Percentiles rank a stretch among this genome's conserved stretches.
Evolutionary conservation across 352 stramenopile species (phyloP).

Genomic region (Globisporangium spinosum): DNA sequence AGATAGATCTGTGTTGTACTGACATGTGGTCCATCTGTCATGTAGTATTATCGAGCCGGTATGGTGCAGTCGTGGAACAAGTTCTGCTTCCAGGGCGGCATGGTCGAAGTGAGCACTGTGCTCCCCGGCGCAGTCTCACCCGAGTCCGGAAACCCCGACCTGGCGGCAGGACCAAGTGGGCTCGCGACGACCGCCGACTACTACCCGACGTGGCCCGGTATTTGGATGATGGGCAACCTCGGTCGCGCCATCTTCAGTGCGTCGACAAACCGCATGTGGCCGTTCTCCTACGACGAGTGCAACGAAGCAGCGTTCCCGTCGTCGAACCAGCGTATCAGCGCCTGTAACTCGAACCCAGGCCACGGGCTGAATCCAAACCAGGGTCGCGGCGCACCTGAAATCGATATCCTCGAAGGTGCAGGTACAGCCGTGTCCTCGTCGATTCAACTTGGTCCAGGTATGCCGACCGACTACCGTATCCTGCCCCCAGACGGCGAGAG

Average conservation of each 20-base stretch:
- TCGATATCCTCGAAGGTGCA: conserved; percentile 92
- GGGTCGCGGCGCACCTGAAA: conserved; percentile 92
- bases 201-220: conserved; percentile 90
- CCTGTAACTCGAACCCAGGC: conserved; percentile 90
- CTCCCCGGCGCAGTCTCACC: conserved; percentile 71
- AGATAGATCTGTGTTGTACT: background rate
- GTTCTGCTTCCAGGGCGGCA: conserved; percentile 94
- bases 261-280: conserved; percentile 93
- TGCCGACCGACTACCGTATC: conserved; percentile 47
- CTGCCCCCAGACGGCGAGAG: conserved; percentile 17
- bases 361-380: conserved; percentile 86
- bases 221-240: conserved; percentile 96
- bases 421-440: conserved; percentile 85
- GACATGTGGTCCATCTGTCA: conserved; percentile 33
- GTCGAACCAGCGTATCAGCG: conserved; percentile 77
- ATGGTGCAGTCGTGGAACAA: conserved; percentile 95
- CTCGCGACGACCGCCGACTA: conserved; percentile 51
- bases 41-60: conserved; percentile 40
- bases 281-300: conserved; percentile 94
- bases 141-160: conserved; percentile 41
- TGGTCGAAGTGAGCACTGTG: conserved; percentile 88
- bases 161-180: conserved; percentile 42
- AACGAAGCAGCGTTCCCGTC: conserved; percentile 61
- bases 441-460: conserved; percentile 83
- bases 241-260: conserved; percentile 94